Conservation (phyloP, 257 asterid genomes). For the Dorcoceras hygrometricum region DNA sequence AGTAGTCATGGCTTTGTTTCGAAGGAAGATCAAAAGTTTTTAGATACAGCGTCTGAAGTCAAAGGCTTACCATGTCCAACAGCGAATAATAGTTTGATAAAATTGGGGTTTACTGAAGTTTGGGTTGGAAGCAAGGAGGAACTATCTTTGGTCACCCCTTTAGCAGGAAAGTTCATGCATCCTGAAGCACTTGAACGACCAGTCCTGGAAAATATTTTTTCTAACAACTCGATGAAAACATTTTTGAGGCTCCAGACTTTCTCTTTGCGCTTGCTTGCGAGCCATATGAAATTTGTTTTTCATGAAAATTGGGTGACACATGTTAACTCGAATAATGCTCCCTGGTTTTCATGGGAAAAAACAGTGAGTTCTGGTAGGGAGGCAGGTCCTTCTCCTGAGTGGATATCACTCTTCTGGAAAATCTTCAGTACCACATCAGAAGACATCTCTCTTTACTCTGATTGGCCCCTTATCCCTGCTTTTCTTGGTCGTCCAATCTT, state of each 20-base stretch:
- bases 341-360: constrained; percentile 96
- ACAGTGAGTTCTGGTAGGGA: constrained; percentile 53
- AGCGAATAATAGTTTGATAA: constrained; percentile 58
- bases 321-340: constrained; percentile 67
- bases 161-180: constrained; percentile 78
- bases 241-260: constrained; percentile 67
- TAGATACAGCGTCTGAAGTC: constrained; percentile 55
- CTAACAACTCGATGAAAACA: constrained; percentile 50
- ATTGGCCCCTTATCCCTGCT: constrained; percentile 98
- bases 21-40: constrained; percentile 50
- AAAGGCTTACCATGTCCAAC: constrained; percentile 91
- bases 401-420: constrained; percentile 94
- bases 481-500: constrained; percentile 91
- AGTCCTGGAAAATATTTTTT: constrained; percentile 55
- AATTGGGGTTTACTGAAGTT: constrained; percentile 64
- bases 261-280: constrained; percentile 70
- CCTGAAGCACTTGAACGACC: constrained; percentile 83
- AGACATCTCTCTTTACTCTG: constrained; percentile 74
- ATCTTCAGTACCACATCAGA: constrained; percentile 56
- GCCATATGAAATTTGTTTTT: constrained; percentile 64
- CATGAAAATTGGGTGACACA: constrained; percentile 79
- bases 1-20: constrained; percentile 37
- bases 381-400: constrained; percentile 79
- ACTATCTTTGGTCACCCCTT: constrained; percentile 59
- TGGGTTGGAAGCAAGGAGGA: constrained; percentile 87